Evolutionary conservation across 140 eudicot genomes (phyloP), one percentile per base, ranked within the genome.

Genomic region (Erigeron philadelphicus): DNA sequence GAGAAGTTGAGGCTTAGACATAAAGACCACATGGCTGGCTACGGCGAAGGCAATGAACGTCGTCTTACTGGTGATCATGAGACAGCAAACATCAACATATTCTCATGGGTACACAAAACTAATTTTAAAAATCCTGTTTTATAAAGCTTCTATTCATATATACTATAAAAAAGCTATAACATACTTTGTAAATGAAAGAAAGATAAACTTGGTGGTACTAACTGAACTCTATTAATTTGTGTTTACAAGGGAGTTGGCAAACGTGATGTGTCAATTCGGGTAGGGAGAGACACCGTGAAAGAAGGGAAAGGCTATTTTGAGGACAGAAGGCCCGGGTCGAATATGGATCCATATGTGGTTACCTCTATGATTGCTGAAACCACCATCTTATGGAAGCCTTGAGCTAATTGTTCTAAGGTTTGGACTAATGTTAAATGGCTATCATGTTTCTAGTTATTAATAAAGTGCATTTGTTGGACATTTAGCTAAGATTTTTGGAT

Each of bases 21-120:
- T 71, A 81, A 84, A 59, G 86, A 87, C 40, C 97, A 90, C 79
- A 88, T 88, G 58, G 88, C 89, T 25, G 73, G 90, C 17, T 90
- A 90, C 56, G 97, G 94, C 18, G 90, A 87, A 75, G 97, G 97
- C 78, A 90, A 90, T 17, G 95, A 87, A 73, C 93, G 95, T 47
- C 85, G 97, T 45, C 90, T 90, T 60, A 85, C 95, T 1, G 97
- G 95, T 13, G 54, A 61, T 47, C 94, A 90, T 48, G 97, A 90
- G 48, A 90, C 95, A 0, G 94, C 88, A 0, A 77, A 86, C 61
- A 90, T 90, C 73, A 78, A 82, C 79, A 79, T 83, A 4, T 90
- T 90, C 73, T 68, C 73, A 74, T 90, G 97, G 97, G 96, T 87
- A n/a, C n/a, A n/a, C n/a, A n/a, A n/a, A n/a, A n/a, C n/a, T n/a